Conservation (phyloP, 2,329 filamentous ascomycete genomes). For the Cladosporium sp. region DNA sequence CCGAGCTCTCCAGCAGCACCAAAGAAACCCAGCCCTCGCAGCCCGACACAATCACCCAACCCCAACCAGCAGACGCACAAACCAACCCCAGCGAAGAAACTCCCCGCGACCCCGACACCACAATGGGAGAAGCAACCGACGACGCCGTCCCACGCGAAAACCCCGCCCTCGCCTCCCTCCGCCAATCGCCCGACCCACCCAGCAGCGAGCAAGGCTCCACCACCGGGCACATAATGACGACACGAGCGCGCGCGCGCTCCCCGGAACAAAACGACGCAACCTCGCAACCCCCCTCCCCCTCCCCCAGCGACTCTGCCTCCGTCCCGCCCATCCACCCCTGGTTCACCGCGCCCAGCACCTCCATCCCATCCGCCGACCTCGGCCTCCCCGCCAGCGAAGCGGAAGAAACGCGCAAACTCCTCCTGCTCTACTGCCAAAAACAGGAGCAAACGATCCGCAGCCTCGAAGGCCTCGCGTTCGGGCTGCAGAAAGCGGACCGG, state of each 20-base stretch:
- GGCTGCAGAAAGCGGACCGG: slow-evolving; percentile 68
- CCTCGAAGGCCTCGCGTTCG: slow-evolving; percentile 62
- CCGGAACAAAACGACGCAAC: slow-evolving; percentile 28
- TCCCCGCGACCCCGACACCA: slow-evolving; percentile 8
- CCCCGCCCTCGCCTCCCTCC: slow-evolving; percentile 9
- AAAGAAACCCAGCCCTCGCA: neutral
- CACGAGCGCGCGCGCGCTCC: slow-evolving; percentile 48
- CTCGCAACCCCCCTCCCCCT: slow-evolving; percentile 34
- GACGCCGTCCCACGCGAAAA: slow-evolving; percentile 8
- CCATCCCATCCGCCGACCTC: slow-evolving; percentile 64
- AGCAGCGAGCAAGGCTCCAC: slow-evolving; percentile 39
- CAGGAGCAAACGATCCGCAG: slow-evolving; percentile 79
- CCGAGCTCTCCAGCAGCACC: neutral
- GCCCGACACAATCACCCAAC: neutral
- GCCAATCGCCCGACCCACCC: slow-evolving; percentile 15
- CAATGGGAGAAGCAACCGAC: slow-evolving; percentile 11
- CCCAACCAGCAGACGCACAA: neutral
- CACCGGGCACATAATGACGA: slow-evolving; percentile 51
- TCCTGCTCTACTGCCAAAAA: slow-evolving; percentile 77
- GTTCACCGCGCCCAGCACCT: slow-evolving; percentile 61
- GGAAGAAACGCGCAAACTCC: slow-evolving; percentile 69
- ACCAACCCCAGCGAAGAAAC: neutral
- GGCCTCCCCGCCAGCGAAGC: slow-evolving; percentile 71
- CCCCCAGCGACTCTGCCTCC: slow-evolving; percentile 40
- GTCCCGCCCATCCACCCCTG: slow-evolving; percentile 65